Evolutionary conservation across 2,329 filamentous ascomycete species (phyloP), one percentile per base, ranked within the genome.

Genomic region (Neocucurbitaria cava): DNA sequence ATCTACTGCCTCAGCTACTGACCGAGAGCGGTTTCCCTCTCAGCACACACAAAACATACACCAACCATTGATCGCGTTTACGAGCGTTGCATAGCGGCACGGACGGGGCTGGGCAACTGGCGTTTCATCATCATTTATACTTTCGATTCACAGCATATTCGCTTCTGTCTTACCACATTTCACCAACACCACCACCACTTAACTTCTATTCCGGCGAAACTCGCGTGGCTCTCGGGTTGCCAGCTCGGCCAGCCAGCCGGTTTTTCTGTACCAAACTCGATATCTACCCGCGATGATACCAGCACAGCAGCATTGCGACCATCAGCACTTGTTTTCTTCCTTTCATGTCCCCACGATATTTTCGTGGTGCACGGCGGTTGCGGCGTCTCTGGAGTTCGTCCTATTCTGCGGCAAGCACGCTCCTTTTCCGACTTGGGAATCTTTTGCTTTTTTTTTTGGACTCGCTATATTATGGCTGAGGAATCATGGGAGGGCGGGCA

Each of bases 81-180:
- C 65, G 59, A 74, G 70, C 70, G 69, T 73, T 72, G 71, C 71
- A 74, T 74, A 72, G 65, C 69, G 68, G 64, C 61, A 70, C 50
- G 49, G 67, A 70, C 50, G 49, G 67, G 55, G 49, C 54, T 53
- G 61, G 61, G 55, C 49, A 57, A 52, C 38, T 54, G 68, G 69
- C 70, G 68, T 73, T 78, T n/a, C n/a, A n/a, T n/a, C 40, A 52
- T 60, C 54, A 40, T 56, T 64, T 58, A n/a, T 23, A 36, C 50
- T 62, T n/a, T 64, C 65, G 40, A 60, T 70, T 65, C 59, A n/a
- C n/a, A 55, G 62, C 64, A 62, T 54, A 43, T 43, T 11, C 54
- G 57, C 62, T 62, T 56, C 52, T 67, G 63, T 68, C 56, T 67
- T 66, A 65, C 52, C 53, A 64, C 46, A 51, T 54, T 47, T 55